Conservation (phyloP, 768 basidiomycete species). For the Atractiella rhizophila region DNA sequence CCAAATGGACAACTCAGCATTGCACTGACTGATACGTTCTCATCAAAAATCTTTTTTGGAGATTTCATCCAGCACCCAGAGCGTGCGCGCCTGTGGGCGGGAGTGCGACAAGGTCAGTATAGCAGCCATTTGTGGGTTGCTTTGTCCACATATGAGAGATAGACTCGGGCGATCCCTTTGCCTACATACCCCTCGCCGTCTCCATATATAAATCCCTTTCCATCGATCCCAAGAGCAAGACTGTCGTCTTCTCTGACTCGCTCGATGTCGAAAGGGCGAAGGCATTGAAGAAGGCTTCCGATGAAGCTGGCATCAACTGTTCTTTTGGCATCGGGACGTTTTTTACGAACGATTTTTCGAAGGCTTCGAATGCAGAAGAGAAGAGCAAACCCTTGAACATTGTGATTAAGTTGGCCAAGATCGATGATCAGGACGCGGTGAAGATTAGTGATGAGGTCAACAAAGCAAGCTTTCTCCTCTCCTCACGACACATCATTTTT, state of each 20-base stretch:
- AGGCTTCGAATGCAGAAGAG: constrained; percentile 24
- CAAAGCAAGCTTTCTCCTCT: constrained; percentile 30
- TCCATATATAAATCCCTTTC: constrained; percentile 44
- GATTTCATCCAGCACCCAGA: constrained; percentile 31
- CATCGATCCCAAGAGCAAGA: constrained; percentile 38
- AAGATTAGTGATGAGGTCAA: constrained; percentile 80
- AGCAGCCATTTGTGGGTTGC: too few relatives aligned
- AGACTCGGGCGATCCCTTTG: constrained; percentile 76
- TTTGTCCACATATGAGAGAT: too few relatives aligned
- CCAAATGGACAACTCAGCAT: constrained; percentile 28
- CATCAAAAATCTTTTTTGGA: constrained; percentile 32
- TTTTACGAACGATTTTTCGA: constrained; percentile 47
- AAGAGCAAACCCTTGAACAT: constrained; percentile 63
- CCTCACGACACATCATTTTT: not conserved
- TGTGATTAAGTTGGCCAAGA: constrained; percentile 66
- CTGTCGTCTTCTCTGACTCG: constrained; percentile 61
- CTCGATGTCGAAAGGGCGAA: constrained; percentile 47
- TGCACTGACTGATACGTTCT: constrained; percentile 87
- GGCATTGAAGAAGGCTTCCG: constrained; percentile 41
- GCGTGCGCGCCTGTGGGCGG: constrained; percentile 46
- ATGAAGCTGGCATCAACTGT: constrained; percentile 44
- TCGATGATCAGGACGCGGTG: constrained; percentile 50
- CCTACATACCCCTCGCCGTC: constrained; percentile 50
- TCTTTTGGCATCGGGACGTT: constrained; percentile 76
- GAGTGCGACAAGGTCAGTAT: constrained; percentile 68